Evolutionary conservation across 192 early-diverging fungal species (phyloP).

Genomic region (Thamnidium elegans): DNA sequence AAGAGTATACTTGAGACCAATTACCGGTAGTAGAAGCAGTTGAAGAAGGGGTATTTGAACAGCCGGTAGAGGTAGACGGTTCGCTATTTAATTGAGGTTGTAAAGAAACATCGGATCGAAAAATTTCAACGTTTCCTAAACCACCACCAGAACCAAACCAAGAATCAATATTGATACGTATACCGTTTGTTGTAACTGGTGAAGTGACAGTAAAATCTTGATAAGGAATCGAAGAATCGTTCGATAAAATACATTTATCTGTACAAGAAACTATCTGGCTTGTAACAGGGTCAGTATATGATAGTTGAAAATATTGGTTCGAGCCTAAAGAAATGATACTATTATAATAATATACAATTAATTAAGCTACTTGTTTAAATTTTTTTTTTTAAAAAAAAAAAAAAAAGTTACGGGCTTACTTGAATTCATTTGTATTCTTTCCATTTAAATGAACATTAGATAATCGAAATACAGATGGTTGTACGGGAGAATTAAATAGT

Average conservation of each 20-base stretch:
- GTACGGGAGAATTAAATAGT: conserved; percentile 51
- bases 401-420: conserved; percentile 22
- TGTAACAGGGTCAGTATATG: conserved; percentile 62
- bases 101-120: conserved; percentile 24
- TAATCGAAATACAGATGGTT: conserved; percentile 64
- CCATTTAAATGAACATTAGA: conserved; percentile 56
- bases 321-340: conserved; percentile 56
- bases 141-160: conserved; percentile 39
- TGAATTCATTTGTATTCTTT: conserved; percentile 64
- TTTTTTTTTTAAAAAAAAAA: not conserved
- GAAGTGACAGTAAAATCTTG: conserved; percentile 47
- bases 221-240: conserved; percentile 32
- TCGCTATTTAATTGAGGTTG: conserved; percentile 2
- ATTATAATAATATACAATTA: not conserved
- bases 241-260: conserved; percentile 32
- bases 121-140: conserved; percentile 27
- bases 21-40: conserved; percentile 11
- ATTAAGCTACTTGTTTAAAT: not conserved
- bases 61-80: not conserved
- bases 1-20: conserved; percentile 20
- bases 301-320: conserved; percentile 55
- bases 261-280: conserved; percentile 39
- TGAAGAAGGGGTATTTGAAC: not conserved
- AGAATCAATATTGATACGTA: conserved; percentile 47
- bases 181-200: conserved; percentile 43